Percentiles rank a stretch among this genome's conserved stretches.
phyloP scores from a whole-genome alignment of 495 filamentous ascomycete species.

The Hapsidospora chrysogenum region DNA sequence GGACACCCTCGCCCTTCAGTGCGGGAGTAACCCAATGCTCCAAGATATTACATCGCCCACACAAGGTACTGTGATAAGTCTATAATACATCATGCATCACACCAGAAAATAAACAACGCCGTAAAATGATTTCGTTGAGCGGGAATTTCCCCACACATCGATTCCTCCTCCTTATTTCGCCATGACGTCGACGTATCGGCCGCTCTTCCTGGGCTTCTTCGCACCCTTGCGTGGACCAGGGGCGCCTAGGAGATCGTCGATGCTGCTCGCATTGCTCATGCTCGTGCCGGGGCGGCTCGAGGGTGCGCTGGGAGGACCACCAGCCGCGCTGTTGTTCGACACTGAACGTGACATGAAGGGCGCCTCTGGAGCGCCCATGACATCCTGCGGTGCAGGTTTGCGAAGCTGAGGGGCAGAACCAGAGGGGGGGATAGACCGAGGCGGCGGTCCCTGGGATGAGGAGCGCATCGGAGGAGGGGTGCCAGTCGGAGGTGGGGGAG shows the following conservation, averaged over 20 bases:
- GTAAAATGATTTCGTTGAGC: too few species aligned
- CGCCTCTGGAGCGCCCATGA: not conserved
- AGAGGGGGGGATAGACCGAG: slow-evolving; percentile 14
- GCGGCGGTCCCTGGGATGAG: slow-evolving; percentile 6
- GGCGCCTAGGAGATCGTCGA: slow-evolving; percentile 69
- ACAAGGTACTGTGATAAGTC: too few species aligned
- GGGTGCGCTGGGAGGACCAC: slow-evolving; percentile 20
- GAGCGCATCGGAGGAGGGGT: slow-evolving; percentile 2
- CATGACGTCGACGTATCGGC: slow-evolving; percentile 90
- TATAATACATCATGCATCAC: too few species aligned
- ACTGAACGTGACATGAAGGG: slow-evolving; percentile 30
- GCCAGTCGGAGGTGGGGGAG: slow-evolving; percentile 11
- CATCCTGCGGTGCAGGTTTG: slow-evolving; percentile 15
- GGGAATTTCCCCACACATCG: too few species aligned
- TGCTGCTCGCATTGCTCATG: slow-evolving; percentile 64
- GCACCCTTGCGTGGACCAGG: slow-evolving; percentile 48
- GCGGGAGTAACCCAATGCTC: too few species aligned
- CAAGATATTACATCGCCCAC: too few species aligned
- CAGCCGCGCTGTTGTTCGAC: slow-evolving; percentile 22
- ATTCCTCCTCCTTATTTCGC: slow-evolving; percentile 31
- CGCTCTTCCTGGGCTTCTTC: slow-evolving; percentile 65
- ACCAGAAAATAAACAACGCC: too few species aligned
- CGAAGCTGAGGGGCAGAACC: not conserved
- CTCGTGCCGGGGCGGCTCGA: slow-evolving; percentile 42
- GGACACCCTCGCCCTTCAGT: too few species aligned